Conservation (phyloP, 768 basidiomycete species). For the Auriscalpium microsporum region DNA sequence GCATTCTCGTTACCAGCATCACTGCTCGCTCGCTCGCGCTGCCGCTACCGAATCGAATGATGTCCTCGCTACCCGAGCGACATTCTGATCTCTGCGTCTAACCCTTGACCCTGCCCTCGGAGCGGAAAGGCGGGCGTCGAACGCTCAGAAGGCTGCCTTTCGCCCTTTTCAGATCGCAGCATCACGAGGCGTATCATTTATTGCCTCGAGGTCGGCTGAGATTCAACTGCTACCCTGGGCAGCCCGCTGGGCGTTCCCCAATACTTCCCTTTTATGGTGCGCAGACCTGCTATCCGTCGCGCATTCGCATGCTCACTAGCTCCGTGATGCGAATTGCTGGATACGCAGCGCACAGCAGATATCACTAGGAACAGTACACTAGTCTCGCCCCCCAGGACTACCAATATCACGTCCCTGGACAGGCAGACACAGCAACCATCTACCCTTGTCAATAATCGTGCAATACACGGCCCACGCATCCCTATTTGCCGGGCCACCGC, state of each 20-base stretch:
- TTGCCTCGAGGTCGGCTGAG: conserved; percentile 3
- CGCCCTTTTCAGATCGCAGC: neutral
- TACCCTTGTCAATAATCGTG: neutral
- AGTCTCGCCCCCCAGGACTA: no score
- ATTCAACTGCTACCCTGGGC: neutral
- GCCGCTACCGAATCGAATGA: neutral
- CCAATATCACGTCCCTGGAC: neutral
- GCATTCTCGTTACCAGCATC: neutral
- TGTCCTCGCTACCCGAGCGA: neutral
- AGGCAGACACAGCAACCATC: neutral
- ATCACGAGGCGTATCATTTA: neutral
- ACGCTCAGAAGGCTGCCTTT: neutral
- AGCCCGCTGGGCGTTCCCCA: neutral
- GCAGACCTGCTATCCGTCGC: neutral
- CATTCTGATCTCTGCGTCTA: neutral
- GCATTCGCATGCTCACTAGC: neutral
- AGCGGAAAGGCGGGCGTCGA: neutral
- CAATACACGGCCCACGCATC: neutral
- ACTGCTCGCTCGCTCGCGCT: neutral
- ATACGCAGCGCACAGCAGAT: no score
- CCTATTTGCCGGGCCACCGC: neutral
- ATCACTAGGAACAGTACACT: no score
- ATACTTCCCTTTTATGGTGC: neutral
- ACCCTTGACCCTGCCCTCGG: conserved; percentile 1
- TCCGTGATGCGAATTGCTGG: neutral